Conservation (phyloP, 768 basidiomycete species). For the Leccinum boreale region DNA sequence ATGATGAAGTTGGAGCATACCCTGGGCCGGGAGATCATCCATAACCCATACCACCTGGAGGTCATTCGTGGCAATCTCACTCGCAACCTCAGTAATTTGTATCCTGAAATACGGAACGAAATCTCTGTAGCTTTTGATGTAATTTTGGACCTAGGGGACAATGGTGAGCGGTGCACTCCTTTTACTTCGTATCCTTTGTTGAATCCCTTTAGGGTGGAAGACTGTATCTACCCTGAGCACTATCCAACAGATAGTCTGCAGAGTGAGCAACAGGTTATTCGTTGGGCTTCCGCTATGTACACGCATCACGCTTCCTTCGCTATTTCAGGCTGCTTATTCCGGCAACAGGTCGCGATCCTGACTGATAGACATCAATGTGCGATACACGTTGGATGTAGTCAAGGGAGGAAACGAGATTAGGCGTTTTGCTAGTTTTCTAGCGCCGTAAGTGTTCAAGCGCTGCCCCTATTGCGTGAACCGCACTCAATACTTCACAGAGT, state of each 20-base stretch:
- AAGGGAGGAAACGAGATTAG: neutral
- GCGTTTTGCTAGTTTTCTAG: neutral
- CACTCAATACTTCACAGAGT: neutral
- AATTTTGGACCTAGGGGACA: neutral
- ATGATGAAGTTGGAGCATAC: conserved; percentile 37
- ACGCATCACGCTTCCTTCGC: neutral
- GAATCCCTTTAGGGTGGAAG: neutral
- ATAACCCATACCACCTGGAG: conserved; percentile 31
- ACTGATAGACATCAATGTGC: neutral
- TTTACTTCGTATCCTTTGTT: neutral
- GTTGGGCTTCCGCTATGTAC: neutral
- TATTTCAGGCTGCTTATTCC: neutral
- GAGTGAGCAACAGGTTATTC: neutral
- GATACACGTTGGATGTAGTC: neutral
- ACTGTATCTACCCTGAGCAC: neutral
- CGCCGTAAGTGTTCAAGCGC: neutral
- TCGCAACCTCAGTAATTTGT: too few species aligned
- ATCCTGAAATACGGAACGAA: neutral
- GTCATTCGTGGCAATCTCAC: conserved; percentile 5
- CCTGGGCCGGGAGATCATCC: conserved; percentile 31
- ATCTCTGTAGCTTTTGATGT: too few species aligned
- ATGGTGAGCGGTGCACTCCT: neutral
- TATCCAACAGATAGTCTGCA: neutral
- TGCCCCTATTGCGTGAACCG: too few species aligned
- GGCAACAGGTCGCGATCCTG: neutral